phyloP scores from a whole-genome alignment of 768 basidiomycete genomes.

The Phaeotremella fagi region DNA sequence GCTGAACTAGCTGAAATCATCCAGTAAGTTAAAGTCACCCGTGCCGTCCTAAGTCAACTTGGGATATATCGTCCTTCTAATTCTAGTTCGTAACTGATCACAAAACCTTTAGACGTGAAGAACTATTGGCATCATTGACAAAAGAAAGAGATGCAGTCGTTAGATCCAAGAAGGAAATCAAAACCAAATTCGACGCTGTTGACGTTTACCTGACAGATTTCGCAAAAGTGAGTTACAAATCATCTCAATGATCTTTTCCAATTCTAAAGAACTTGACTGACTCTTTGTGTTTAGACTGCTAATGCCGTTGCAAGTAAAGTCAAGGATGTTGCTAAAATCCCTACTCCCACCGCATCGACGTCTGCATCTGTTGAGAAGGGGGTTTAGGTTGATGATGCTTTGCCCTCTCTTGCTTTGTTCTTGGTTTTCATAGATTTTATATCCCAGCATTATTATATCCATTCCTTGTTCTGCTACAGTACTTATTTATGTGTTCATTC shows the following conservation, averaged over 20 bases:
- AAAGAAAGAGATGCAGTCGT: conserved; percentile 33
- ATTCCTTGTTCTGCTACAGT: too few species aligned
- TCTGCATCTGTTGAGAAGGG: too few species aligned
- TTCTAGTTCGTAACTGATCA: not conserved
- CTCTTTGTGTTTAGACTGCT: conserved; percentile 7
- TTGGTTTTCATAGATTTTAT: too few species aligned
- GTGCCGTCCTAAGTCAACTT: too few species aligned
- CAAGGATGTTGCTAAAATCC: conserved; percentile 25
- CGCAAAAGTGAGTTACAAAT: conserved; percentile 22
- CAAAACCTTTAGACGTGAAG: conserved; percentile 26
- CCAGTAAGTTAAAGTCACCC: conserved; percentile 12
- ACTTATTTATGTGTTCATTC: too few species aligned
- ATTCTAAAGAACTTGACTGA: not conserved
- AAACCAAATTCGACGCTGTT: conserved; percentile 32
- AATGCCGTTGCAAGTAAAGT: conserved; percentile 27
- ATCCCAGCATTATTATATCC: too few species aligned
- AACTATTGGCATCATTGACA: conserved; percentile 21
- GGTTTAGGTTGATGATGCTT: too few species aligned
- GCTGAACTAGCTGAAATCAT: conserved; percentile 29
- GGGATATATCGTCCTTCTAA: too few species aligned
- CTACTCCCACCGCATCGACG: not conserved
- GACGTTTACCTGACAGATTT: conserved; percentile 31
- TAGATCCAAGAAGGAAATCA: conserved; percentile 39
- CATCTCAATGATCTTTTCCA: not conserved
- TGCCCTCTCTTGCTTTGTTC: too few species aligned